A percentile compares a stretch with the other conserved stretches of the same genome.
Evolutionary conservation across 257 asterid species (phyloP).

Genomic region (Linaria vulgaris): DNA sequence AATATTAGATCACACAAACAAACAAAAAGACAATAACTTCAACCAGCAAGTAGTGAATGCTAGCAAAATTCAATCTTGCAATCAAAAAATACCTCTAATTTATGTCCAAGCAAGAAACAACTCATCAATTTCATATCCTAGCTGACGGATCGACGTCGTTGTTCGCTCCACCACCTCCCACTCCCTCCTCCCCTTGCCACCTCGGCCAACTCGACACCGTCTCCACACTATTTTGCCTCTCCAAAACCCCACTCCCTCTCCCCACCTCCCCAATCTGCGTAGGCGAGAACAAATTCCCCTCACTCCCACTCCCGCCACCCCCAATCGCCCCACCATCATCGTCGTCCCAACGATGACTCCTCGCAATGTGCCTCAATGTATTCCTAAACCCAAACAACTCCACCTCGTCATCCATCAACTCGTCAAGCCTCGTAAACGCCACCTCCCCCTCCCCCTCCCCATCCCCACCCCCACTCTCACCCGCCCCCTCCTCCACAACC

Average conservation of each 20-base stretch:
- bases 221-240: constrained; percentile 68
- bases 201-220: constrained; percentile 71
- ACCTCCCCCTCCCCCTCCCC: constrained; percentile 34
- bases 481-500: constrained; percentile 37
- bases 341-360: constrained; percentile 49
- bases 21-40: constrained; percentile 12
- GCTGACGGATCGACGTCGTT: constrained; percentile 45
- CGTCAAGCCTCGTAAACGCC: constrained; percentile 54
- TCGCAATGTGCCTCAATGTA: constrained; percentile 53
- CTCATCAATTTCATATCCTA: constrained; percentile 32
- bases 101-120: constrained; percentile 18
- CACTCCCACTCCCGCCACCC: constrained; percentile 46
- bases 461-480: constrained; percentile 33
- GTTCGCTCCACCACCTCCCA: constrained; percentile 47
- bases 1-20: not conserved
- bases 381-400: constrained; percentile 52
- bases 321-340: constrained; percentile 37
- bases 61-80: not conserved
- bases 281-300: constrained; percentile 58
- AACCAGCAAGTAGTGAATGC: constrained; percentile 9
- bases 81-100: constrained; percentile 36
- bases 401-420: constrained; percentile 55
- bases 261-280: constrained; percentile 68
- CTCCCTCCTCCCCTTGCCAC: constrained; percentile 58
- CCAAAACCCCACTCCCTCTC: constrained; percentile 57